Conservation (phyloP, 2,329 filamentous ascomycete species). For the Penicillium sp. region DNA sequence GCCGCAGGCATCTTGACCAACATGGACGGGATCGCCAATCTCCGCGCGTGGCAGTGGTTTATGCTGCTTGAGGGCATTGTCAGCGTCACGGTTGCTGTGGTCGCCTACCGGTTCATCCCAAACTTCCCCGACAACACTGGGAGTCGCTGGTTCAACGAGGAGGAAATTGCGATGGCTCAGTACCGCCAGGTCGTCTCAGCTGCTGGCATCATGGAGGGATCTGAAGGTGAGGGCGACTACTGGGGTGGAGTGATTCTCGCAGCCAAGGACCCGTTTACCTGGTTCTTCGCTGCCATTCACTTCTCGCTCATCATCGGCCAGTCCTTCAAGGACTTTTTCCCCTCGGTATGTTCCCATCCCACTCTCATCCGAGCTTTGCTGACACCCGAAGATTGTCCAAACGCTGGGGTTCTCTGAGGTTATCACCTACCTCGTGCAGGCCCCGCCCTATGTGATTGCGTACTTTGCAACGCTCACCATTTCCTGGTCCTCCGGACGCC, state of each 20-base stretch:
- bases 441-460: constrained; percentile 16
- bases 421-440: constrained; percentile 18
- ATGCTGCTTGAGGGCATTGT: constrained; percentile 18
- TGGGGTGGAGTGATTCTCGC: constrained; percentile 17
- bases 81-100: constrained; percentile 7
- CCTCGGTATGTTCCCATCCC: constrained; percentile 5
- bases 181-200: constrained; percentile 17
- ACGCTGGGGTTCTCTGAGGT: constrained; percentile 16
- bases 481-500: constrained; percentile 16
- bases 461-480: constrained; percentile 15
- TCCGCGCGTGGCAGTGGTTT: constrained; percentile 19
- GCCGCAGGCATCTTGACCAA: constrained; percentile 17
- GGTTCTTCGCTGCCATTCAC: constrained; percentile 16
- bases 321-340: constrained; percentile 21
- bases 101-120: constrained; percentile 15
- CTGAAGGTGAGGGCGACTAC: background rate
- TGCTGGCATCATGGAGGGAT: constrained; percentile 9
- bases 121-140: constrained; percentile 16
- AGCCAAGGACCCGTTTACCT: constrained; percentile 18
- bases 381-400: constrained; percentile 11
- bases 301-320: constrained; percentile 19
- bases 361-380: background rate
- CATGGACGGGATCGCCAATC: constrained; percentile 15
- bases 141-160: constrained; percentile 14
- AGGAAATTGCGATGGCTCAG: constrained; percentile 18